Evolutionary conservation across 148 eudicot genomes (phyloP).

Genomic region (Cornus florida): DNA sequence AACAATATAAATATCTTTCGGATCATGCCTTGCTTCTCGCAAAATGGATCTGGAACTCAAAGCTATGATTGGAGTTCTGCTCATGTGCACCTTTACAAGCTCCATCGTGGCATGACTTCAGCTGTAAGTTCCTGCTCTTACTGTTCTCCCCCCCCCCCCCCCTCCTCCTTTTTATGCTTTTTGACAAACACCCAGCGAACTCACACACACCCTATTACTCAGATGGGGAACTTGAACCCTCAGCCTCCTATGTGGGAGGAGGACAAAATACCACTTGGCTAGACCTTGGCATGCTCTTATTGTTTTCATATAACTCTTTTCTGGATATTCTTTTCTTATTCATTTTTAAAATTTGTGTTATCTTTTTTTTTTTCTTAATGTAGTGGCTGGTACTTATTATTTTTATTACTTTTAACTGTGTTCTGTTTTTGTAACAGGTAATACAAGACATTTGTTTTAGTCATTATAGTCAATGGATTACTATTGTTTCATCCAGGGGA

Average conservation of each 20-base stretch:
- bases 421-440: slow-evolving; percentile 47
- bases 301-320: neutral
- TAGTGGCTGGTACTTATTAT: too few species aligned
- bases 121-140: slow-evolving; percentile 56
- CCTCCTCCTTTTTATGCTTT: too few species aligned
- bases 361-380: neutral
- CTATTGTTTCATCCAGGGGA: slow-evolving; percentile 85
- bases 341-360: neutral
- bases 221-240: too few species aligned
- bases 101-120: slow-evolving; percentile 89
- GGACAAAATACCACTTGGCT: too few species aligned
- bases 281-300: neutral
- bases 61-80: slow-evolving; percentile 69
- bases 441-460: slow-evolving; percentile 98
- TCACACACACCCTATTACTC: too few species aligned
- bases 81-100: slow-evolving; percentile 91
- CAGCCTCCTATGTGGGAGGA: too few species aligned
- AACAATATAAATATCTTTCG: slow-evolving; percentile 89
- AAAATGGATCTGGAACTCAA: slow-evolving; percentile 64
- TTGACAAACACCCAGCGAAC: too few species aligned
- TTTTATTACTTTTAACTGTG: slow-evolving; percentile 8
- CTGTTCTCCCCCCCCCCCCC: neutral
- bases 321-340: neutral
- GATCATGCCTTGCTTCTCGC: slow-evolving; percentile 64
- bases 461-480: slow-evolving; percentile 92